Percentiles rank a stretch among this genome's conserved stretches.
These are phyloP conservation scores for Avena insularis DNA, from an alignment of 176 grass and related monocot species.

Conservation along the genomic window DNA sequence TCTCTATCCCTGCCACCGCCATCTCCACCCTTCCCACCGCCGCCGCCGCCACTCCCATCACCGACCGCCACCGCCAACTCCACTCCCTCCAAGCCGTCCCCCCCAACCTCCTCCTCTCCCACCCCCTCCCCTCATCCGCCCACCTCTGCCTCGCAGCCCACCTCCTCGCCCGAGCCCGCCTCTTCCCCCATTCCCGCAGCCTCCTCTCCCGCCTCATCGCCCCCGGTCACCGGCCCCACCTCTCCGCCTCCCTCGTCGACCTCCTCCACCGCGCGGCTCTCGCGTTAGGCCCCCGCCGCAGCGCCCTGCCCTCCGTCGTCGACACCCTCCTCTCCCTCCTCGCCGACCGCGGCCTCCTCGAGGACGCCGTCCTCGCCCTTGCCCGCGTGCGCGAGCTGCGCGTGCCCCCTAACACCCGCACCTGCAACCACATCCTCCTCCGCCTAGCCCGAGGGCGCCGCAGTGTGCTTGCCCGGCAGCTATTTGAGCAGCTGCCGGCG, in stretches of 20 bases:
- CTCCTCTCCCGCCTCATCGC: conserved; percentile 47
- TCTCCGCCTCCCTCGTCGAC: conserved; percentile 57
- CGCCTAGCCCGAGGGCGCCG: conserved; percentile 52
- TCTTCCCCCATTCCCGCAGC: conserved; percentile 56
- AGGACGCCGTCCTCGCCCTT: conserved; percentile 61
- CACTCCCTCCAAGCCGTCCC: conserved; percentile 41
- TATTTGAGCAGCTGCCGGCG: conserved; percentile 66
- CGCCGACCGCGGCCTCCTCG: conserved; percentile 51
- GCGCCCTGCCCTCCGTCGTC: conserved; percentile 46
- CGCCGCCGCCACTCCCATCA: conserved; percentile 35
- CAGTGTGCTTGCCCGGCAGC: conserved; percentile 40
- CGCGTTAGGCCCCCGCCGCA: conserved; percentile 41
- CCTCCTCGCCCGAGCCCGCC: conserved; percentile 52
- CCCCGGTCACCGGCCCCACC: conserved; percentile 23
- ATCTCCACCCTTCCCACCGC: conserved; percentile 37
- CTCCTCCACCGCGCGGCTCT: conserved; percentile 48
- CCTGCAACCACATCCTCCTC: conserved; percentile 91
- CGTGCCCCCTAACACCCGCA: conserved; percentile 74
- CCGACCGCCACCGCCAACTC: conserved; percentile 46
- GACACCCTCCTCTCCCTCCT: conserved; percentile 57
- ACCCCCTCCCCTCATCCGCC: conserved; percentile 51
- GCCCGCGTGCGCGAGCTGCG: conserved; percentile 64
- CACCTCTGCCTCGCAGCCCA: conserved; percentile 59
- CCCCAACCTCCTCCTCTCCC: conserved; percentile 44
- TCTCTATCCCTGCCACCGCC: neutral